These are phyloP conservation scores for Umbelopsis sp. DNA, from an alignment of 371 early-diverging fungal genomes.

Conservation along the genomic window DNA sequence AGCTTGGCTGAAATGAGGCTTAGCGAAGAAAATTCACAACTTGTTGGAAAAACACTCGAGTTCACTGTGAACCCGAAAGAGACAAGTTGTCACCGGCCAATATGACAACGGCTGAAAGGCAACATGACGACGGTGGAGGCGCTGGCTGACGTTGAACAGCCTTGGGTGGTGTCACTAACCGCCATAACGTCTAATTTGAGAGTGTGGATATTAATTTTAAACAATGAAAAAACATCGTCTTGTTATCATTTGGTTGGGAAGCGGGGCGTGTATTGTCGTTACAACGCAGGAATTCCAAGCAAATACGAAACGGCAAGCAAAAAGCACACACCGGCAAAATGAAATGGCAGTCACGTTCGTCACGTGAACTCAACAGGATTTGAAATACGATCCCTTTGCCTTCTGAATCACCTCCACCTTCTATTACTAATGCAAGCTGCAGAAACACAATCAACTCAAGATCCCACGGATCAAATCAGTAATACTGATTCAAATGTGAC, in stretches of 20 bases:
- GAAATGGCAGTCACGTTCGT: not conserved
- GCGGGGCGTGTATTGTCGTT: not conserved
- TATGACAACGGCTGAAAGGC: no score
- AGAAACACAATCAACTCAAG: not conserved
- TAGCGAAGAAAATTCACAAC: no score
- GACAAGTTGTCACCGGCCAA: no score
- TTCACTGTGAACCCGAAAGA: no score
- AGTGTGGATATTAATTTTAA: no score
- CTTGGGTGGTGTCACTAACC: no score
- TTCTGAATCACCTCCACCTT: conserved; percentile 14
- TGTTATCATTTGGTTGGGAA: not conserved
- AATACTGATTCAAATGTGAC: conserved; percentile 40
- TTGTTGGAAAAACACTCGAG: no score
- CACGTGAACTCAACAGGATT: conserved; percentile 17
- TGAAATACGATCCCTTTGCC: conserved; percentile 14
- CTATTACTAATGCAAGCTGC: conserved; percentile 5
- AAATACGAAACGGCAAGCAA: no score
- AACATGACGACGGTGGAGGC: not conserved
- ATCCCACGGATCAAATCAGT: not conserved
- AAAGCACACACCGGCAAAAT: no score
- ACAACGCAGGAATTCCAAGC: not conserved
- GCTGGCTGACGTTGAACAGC: not conserved
- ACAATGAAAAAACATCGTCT: no score
- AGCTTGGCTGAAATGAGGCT: not conserved
- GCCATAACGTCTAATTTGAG: no score